A percentile compares a stretch with the other conserved stretches of the same genome.
These are phyloP conservation scores for Diplogelasinospora grovesii DNA, from an alignment of 495 filamentous ascomycete species.

Conservation along the genomic window DNA sequence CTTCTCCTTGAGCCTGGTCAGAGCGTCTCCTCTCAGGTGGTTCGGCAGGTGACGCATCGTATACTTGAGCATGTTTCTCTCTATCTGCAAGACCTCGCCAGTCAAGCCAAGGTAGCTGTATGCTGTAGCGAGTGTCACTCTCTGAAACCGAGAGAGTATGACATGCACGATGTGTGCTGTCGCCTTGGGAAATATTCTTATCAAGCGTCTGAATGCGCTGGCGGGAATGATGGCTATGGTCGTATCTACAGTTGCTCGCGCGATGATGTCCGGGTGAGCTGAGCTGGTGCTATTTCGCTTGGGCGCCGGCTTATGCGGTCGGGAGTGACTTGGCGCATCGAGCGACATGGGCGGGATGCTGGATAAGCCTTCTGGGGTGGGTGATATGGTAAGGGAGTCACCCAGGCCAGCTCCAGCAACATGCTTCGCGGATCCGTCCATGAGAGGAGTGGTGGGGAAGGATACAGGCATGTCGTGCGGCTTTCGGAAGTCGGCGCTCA, in stretches of 20 bases:
- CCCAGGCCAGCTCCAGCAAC: slow-evolving; percentile 12
- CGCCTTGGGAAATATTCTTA: slow-evolving; percentile 90
- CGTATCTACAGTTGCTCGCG: slow-evolving; percentile 91
- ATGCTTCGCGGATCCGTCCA: slow-evolving; percentile 24
- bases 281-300: slow-evolving; percentile 56
- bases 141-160: slow-evolving; percentile 86
- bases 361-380: slow-evolving; percentile 20
- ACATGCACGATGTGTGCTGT: slow-evolving; percentile 97
- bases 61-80: slow-evolving; percentile 85
- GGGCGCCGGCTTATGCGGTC: slow-evolving; percentile 28
- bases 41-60: slow-evolving; percentile 90
- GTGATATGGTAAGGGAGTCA: slow-evolving; percentile 17
- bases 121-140: slow-evolving; percentile 89
- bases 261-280: slow-evolving; percentile 93
- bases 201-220: slow-evolving; percentile 87
- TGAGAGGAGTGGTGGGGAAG: slow-evolving; percentile 24
- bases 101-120: slow-evolving; percentile 90
- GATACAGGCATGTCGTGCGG: slow-evolving; percentile 30
- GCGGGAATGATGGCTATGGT: slow-evolving; percentile 98
- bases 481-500: slow-evolving; percentile 42
- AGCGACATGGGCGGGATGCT: slow-evolving; percentile 70
- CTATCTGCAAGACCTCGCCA: slow-evolving; percentile 82
- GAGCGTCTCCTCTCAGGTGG: slow-evolving; percentile 74
- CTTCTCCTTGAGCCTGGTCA: slow-evolving; percentile 87
- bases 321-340: slow-evolving; percentile 34